Evolutionary conservation across 768 basidiomycete species (phyloP), one percentile per base, ranked within the genome.

Genomic region (Tulasnella calospora): DNA sequence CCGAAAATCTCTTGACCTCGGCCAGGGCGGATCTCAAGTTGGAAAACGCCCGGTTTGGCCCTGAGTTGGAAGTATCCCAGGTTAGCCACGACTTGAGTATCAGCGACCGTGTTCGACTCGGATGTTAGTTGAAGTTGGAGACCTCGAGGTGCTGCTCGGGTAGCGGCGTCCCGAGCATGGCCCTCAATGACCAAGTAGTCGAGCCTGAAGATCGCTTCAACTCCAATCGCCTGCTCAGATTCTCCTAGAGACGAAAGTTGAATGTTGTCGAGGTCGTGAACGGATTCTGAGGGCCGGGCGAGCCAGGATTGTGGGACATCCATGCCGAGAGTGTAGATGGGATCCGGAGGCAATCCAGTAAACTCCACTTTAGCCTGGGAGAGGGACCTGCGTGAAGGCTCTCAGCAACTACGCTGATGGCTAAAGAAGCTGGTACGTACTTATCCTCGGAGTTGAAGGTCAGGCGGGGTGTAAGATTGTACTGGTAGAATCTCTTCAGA

Each of bases 41-140:
- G 86, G 86, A 92, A 96, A 0, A 94, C 90, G 0, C 98, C 98
- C 0, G 98, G 98, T 76, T 89, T 92, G 1, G 94, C 92, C 83
- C 95, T 95, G 86, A 99, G 96, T 83, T 99, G 98, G 76, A 98
- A 85, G 84, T 99, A 99, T 1, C 98, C 98, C 7, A 99, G 86
- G 83, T 99, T 99, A 6, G 93, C 95, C 76, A 98, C 94, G 51
- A 99, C 92, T 78, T 91, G 92, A 0, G 98, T 99, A 81, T 98
- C 96, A 9, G 93, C 94, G 19, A 96, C 86, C 2, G 86, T 82
- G 1, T 80, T 83, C 13, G 81, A 82, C 73, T 86, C 83, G 6
- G 88, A 85, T 3, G 89, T 86, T 0, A 99, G 89, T 82, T 98
- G 92, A 2, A 99, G 88, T 81, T 99, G 97, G 2, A 98, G 87